Percentiles rank a stretch among this genome's conserved stretches.
These are phyloP conservation scores for Ormosia emarginata DNA, from an alignment of 306 rosid species.

Conservation along the genomic window DNA sequence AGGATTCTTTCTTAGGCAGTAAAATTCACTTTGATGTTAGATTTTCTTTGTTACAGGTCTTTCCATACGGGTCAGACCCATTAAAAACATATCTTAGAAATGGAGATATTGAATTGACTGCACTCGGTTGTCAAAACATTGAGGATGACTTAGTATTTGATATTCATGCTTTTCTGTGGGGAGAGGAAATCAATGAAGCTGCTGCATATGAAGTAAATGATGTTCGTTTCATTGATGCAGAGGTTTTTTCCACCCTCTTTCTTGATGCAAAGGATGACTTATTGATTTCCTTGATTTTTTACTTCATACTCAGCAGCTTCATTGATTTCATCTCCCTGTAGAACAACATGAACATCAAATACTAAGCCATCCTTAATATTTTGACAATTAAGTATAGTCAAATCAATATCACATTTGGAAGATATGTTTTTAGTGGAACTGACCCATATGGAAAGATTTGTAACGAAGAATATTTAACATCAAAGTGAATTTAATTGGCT, in stretches of 20 bases:
- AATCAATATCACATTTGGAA: too few relatives aligned
- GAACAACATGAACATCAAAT: too few relatives aligned
- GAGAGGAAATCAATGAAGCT: constrained; percentile 68
- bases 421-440: too few relatives aligned
- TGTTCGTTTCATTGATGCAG: constrained; percentile 84
- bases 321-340: too few relatives aligned
- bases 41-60: constrained; percentile 53
- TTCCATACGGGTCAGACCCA: constrained; percentile 90
- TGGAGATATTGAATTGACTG: constrained; percentile 93
- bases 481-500: too few relatives aligned
- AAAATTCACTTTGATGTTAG: constrained; percentile 8
- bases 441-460: too few relatives aligned
- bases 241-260: constrained; percentile 49
- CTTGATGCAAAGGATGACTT: too few relatives aligned
- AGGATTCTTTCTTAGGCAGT: background rate
- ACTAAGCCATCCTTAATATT: too few relatives aligned
- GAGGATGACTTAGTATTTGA: constrained; percentile 62
- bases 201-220: constrained; percentile 78
- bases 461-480: too few relatives aligned
- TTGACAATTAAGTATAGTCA: too few relatives aligned
- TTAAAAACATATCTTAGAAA: constrained; percentile 89
- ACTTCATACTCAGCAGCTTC: too few relatives aligned
- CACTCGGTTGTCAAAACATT: constrained; percentile 43
- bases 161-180: constrained; percentile 56
- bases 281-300: too few relatives aligned